These are phyloP conservation scores for Centella asiatica DNA, from an alignment of 129 eudicot species.

Conservation along the genomic window DNA sequence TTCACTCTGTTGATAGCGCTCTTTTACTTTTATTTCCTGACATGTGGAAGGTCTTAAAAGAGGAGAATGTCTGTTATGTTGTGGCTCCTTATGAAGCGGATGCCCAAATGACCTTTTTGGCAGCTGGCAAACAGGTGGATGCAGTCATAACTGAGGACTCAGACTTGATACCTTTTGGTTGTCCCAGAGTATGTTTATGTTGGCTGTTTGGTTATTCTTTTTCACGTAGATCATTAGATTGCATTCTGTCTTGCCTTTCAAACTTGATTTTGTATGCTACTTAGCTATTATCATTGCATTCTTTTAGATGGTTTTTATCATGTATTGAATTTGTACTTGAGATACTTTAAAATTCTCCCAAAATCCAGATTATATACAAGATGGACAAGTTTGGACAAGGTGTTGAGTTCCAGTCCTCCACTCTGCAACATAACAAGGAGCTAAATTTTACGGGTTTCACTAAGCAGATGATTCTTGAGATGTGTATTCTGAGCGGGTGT, in stretches of 20 bases:
- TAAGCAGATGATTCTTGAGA: constrained; percentile 83
- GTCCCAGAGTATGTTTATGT: constrained; percentile 66
- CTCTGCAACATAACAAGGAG: constrained; percentile 65
- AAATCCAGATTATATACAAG: constrained; percentile 80
- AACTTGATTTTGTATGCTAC: neutral
- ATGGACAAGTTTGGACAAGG: constrained; percentile 99
- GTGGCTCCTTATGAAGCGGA: constrained; percentile 99
- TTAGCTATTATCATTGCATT: neutral
- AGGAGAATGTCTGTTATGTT: constrained; percentile 58
- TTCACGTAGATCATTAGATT: neutral
- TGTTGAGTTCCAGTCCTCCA: constrained; percentile 63
- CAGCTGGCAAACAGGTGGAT: constrained; percentile 74
- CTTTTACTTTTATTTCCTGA: neutral
- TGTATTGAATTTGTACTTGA: too few relatives aligned
- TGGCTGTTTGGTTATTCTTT: constrained; percentile 5
- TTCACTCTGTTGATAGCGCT: neutral
- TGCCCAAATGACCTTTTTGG: constrained; percentile 97
- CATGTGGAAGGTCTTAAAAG: constrained; percentile 56
- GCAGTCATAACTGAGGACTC: constrained; percentile 98
- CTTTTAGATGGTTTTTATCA: neutral
- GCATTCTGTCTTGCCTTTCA: neutral
- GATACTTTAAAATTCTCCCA: constrained; percentile 1
- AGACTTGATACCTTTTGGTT: constrained; percentile 89
- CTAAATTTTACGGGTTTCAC: constrained; percentile 61
- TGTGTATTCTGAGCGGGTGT: constrained; percentile 94